Percentiles rank a stretch among this genome's conserved stretches.
Evolutionary conservation across 225 moss, liverwort and hornwort genomes (phyloP).

Genomic region (Thuidium tamariscinum): DNA sequence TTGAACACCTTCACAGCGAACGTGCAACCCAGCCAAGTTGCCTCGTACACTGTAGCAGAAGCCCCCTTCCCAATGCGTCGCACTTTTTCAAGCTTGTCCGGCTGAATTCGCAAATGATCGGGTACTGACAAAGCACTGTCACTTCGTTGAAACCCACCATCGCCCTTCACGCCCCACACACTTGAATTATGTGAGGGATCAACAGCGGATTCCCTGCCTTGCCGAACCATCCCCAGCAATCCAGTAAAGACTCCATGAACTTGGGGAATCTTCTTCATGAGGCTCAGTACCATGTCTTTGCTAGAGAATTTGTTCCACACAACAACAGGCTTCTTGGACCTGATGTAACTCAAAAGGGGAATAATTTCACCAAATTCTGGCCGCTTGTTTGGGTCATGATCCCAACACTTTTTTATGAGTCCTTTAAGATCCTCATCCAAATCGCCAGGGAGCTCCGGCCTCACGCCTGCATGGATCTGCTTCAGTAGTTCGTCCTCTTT

Average conservation of each 20-base stretch:
- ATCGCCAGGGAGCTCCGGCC: not conserved
- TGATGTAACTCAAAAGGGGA: not conserved
- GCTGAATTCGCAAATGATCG: not conserved
- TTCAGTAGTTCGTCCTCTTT: not conserved
- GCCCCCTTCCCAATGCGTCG: not conserved
- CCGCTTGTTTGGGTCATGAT: not conserved
- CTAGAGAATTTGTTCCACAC: not conserved
- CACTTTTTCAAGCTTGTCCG: not conserved
- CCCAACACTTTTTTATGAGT: not conserved
- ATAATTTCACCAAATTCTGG: not conserved
- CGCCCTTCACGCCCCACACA: not conserved
- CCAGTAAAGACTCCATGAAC: not conserved
- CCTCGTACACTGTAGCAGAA: not conserved
- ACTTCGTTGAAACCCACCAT: not conserved
- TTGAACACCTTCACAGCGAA: not conserved
- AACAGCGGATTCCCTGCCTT: not conserved
- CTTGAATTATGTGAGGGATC: too few relatives aligned
- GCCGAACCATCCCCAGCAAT: not conserved
- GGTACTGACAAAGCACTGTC: not conserved
- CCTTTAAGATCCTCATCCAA: not conserved
- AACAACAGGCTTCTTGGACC: not conserved
- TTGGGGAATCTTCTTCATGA: not conserved
- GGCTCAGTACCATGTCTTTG: not conserved
- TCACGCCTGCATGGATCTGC: not conserved
- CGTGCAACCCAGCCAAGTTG: not conserved